Percentiles rank a stretch among this genome's conserved stretches.
Conservation (phyloP, 495 filamentous ascomycete species). For the Penicillium nucicola region DNA sequence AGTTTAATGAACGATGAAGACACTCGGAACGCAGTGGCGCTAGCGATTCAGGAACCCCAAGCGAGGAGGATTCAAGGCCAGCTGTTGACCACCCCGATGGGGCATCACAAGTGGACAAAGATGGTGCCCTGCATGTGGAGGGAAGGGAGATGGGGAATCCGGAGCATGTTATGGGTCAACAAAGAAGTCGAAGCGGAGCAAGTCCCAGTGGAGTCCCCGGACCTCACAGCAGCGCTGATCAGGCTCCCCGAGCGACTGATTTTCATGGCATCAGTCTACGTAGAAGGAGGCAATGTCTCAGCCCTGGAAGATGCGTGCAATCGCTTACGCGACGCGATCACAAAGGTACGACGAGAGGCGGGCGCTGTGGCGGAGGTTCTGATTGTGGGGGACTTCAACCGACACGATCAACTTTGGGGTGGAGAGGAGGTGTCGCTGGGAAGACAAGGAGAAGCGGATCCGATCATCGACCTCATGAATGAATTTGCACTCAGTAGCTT, state of each 20-base stretch:
- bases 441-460: constrained; percentile 32
- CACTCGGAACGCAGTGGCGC: constrained; percentile 9
- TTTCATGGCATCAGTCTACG: constrained; percentile 26
- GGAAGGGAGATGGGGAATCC: constrained; percentile 23
- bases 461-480: constrained; percentile 34
- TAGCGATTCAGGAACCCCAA: constrained; percentile 27
- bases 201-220: constrained; percentile 19
- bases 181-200: constrained; percentile 27
- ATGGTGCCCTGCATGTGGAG: constrained; percentile 20
- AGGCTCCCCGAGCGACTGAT: constrained; percentile 16
- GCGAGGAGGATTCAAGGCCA: constrained; percentile 21
- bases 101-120: constrained; percentile 28
- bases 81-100: constrained; percentile 22
- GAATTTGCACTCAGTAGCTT: constrained; percentile 25
- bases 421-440: constrained; percentile 26
- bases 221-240: constrained; percentile 26
- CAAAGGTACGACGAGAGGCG: constrained; percentile 9
- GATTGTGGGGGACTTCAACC: constrained; percentile 34
- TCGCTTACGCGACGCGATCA: constrained; percentile 12
- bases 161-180: constrained; percentile 31
- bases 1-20: constrained; percentile 30
- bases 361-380: constrained; percentile 15
- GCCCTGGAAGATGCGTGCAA: constrained; percentile 7
- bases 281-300: constrained; percentile 13
- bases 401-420: constrained; percentile 36